Conservation (phyloP, 2,329 filamentous ascomycete species). For the Scedosporium boydii region DNA sequence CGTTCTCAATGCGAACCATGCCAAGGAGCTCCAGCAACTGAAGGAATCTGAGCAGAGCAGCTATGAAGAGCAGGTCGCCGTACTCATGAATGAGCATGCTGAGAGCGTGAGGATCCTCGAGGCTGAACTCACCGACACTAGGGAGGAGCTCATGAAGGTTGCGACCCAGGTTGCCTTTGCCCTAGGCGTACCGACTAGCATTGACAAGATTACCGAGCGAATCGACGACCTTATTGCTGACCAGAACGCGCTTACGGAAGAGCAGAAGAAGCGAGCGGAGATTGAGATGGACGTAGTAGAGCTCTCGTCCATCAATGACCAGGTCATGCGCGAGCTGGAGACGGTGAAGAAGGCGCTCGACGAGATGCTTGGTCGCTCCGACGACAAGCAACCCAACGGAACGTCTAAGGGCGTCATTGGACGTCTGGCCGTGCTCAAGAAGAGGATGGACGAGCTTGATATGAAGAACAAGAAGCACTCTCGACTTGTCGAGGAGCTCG, state of each 20-base stretch:
- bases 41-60: conserved; percentile 40
- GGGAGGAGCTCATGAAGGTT: conserved; percentile 55
- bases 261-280: conserved; percentile 45
- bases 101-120: conserved; percentile 47
- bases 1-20: conserved; percentile 38
- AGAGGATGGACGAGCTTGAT: conserved; percentile 54
- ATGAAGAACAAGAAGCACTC: conserved; percentile 80
- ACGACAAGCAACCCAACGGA: conserved; percentile 29
- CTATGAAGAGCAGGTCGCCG: conserved; percentile 46
- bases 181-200: conserved; percentile 52
- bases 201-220: conserved; percentile 57
- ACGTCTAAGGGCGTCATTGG: neutral
- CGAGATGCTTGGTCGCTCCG: conserved; percentile 41
- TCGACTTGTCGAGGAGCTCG: conserved; percentile 85
- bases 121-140: conserved; percentile 53
- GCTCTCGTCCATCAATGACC: conserved; percentile 48
- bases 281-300: conserved; percentile 47
- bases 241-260: conserved; percentile 43
- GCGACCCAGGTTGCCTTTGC: conserved; percentile 54
- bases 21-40: conserved; percentile 39
- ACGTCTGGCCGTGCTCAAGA: conserved; percentile 41
- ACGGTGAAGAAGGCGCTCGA: conserved; percentile 44
- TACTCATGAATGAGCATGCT: conserved; percentile 52
- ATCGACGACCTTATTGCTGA: conserved; percentile 48
- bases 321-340: conserved; percentile 53